Base-by-base conservation (phyloP, 164 flowering plant genomes). In the Saururus chinensis region DNA sequence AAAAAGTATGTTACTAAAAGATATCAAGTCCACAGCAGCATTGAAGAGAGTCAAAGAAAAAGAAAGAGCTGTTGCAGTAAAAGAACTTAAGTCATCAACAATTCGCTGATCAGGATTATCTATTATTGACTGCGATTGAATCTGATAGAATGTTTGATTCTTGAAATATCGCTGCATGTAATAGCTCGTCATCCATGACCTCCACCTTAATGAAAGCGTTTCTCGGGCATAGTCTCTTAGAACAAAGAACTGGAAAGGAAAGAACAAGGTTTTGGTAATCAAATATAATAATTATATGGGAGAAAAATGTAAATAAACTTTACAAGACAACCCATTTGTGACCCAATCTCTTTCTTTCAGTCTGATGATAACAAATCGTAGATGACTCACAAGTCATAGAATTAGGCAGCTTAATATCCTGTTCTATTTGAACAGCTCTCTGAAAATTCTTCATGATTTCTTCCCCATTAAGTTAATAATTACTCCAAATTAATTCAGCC, bases 41-140 rank as follows among this genome's bases (percentile, higher is more conserved):
- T 84, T 93, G 75, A 93, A 93, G 62, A 90, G 71, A 25, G 89
- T 81, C 79, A 93, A 77, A 17, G 97, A 90, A 77, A 93, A 93
- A n/a, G 95, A 73, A 57, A 93, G 92, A 19, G 99, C 90, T 24
- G 96, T 93, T 60, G 91, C 95, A 1, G 99, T 93, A 76, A 90
- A 93, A 59, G 99, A 77, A 75, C 92, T 88, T 26, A 93, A 73
- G 77, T 93, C 99, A 75, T 93, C 99, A 64, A 93, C 99, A 71
- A 93, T 88, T 48, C 99, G 84, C 75, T 93, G 99, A 68, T 90
- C 99, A 60, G 99, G 99, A 74, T 93, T 93, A 67, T 93, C 99
- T 61, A 93, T 82, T 22, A 85, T 83, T 41, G 97, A 85, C 45
- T 84, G 95, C 22, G 99, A 90, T 61, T 93, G 99, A 60, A 93